Evolutionary conservation across 2,329 filamentous ascomycete species (phyloP), one percentile per base, ranked within the genome.

Genomic region (Gnomoniopsis smithogilvyi): DNA sequence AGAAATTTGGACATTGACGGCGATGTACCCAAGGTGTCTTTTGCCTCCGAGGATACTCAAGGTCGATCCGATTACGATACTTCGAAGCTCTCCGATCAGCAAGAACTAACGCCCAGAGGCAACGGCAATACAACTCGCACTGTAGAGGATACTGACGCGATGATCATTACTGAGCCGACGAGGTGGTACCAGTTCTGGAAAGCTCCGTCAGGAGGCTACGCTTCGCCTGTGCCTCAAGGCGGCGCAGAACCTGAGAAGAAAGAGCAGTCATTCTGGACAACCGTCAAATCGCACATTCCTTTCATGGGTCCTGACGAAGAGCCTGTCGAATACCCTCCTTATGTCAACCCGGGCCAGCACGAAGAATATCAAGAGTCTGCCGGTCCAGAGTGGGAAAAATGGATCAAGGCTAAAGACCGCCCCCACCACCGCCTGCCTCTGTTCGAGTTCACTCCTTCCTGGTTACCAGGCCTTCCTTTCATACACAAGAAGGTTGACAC

Each of bases 401-500:
- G 93, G 74, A 77, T 98, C 53, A 88, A 86, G 68, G 83, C 85
- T 59, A 92, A 90, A 58, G 87, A 97, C 62, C 88, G 95, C 41
- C 92, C 94, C 19, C 96, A 90, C 0, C 92, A 96, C 76, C 86
- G 88, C 50, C 76, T 97, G 11, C 86, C 92, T 0, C 74, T 74
- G 0, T 84, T 83, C 47, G 77, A 76, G 1, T 80, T 80, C 70
- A 78, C 75, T 0, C 81, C 80, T 1, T 64, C 65, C 43, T 97
- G 90, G 88, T 86, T 96, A 71, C 89, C 89, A 2, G 85, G 86
- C 0, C 71, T 96, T n/a, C 91, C 90, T 6, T 74, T 92, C 1
- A 72, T 96, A 52, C 92, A 91, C 56, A 88, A 91, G 71, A 97
- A 98, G 73, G 93, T 97, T 1, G 95, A 99, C 70, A 94, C 90